Evolutionary conservation across 352 stramenopile species (phyloP).

Genomic region (Phytophthora sojae): DNA sequence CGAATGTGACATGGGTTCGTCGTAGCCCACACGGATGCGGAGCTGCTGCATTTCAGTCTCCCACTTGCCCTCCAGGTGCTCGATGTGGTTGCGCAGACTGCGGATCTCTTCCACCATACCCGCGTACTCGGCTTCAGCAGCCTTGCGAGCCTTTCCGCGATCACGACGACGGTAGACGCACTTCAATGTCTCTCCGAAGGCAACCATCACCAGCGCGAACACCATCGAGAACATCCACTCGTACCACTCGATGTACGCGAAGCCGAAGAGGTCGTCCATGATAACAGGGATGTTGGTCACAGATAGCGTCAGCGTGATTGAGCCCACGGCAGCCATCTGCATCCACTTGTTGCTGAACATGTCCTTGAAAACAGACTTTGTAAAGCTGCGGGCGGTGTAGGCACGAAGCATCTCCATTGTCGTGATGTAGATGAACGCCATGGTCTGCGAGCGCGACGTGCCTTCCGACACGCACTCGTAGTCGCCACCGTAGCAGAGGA

Average conservation of each 20-base stretch:
- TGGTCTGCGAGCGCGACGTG: slow-evolving; percentile 72
- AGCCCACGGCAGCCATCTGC: slow-evolving; percentile 72
- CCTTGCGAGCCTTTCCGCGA: slow-evolving; percentile 46
- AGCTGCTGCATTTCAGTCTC: slow-evolving; percentile 59
- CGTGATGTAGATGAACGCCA: slow-evolving; percentile 83
- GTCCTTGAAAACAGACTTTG: slow-evolving; percentile 74
- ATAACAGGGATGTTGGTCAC: slow-evolving; percentile 78
- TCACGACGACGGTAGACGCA: slow-evolving; percentile 67
- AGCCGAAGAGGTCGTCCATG: slow-evolving; percentile 74
- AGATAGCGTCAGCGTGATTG: slow-evolving; percentile 61
- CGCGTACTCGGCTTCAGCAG: slow-evolving; percentile 51
- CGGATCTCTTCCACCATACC: slow-evolving; percentile 66
- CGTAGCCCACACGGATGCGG: slow-evolving; percentile 31
- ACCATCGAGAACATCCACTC: slow-evolving; percentile 79
- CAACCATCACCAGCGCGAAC: slow-evolving; percentile 73
- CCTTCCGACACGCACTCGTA: slow-evolving; percentile 72
- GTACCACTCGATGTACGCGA: slow-evolving; percentile 75
- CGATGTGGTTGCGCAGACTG: slow-evolving; percentile 62
- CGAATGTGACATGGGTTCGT: slow-evolving; percentile 19
- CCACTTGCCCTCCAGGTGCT: slow-evolving; percentile 69
- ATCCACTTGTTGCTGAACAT: slow-evolving; percentile 86
- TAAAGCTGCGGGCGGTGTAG: slow-evolving; percentile 83
- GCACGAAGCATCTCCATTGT: slow-evolving; percentile 79
- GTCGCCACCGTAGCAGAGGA: slow-evolving; percentile 57
- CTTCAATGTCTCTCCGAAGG: slow-evolving; percentile 78